Evolutionary conservation across 306 rosid genomes (phyloP).

Genomic region (Elaeagnus macrophylla): DNA sequence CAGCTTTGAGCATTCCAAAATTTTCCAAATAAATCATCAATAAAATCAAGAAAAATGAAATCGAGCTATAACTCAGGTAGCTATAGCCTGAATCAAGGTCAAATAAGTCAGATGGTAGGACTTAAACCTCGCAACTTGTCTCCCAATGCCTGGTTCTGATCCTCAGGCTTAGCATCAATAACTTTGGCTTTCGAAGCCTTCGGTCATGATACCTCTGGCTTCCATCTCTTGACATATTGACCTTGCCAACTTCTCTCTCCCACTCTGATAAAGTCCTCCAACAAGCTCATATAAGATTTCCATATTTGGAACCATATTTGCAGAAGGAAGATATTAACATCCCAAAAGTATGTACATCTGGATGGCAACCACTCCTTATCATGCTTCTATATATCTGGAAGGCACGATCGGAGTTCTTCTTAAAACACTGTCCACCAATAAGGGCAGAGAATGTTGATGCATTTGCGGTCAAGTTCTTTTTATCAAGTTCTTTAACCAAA

Average conservation of each 20-base stretch:
- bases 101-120: no score
- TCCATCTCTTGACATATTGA: conserved; percentile 30
- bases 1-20: no score
- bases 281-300: conserved; percentile 39
- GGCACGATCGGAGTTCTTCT: conserved; percentile 55
- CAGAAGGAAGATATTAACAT: conserved; percentile 50
- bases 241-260: conserved; percentile 34
- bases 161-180: conserved; percentile 5
- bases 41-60: no score
- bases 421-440: conserved; percentile 51
- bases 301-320: conserved; percentile 36
- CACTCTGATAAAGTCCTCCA: conserved; percentile 39
- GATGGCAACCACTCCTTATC: conserved; percentile 58
- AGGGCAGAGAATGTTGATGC: conserved; percentile 74
- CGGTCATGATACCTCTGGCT: conserved; percentile 17
- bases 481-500: conserved; percentile 56
- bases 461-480: conserved; percentile 68
- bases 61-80: no score
- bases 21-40: no score
- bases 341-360: conserved; percentile 38
- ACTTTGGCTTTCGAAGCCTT: conserved; percentile 27
- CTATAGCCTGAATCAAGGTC: no score
- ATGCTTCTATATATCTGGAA: conserved; percentile 60
- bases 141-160: conserved; percentile 5
- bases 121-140: neutral